Base-by-base conservation (phyloP, 805 yeast genomes). In the Pachysolen tannophilus region DNA sequence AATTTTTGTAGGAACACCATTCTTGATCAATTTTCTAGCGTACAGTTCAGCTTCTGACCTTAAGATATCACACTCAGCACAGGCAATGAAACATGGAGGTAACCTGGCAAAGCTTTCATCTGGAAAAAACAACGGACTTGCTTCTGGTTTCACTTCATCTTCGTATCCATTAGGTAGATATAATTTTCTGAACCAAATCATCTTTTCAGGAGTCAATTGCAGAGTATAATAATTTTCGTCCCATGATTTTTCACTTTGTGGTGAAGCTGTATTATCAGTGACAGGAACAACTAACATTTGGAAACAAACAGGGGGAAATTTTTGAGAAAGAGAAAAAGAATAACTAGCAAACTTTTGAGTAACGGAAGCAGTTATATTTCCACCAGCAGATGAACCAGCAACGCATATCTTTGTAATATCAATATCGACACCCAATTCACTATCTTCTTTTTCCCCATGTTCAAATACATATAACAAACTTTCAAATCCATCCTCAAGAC, bases 331-430 rank as follows among this genome's bases (percentile, higher is more conserved):
- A 18, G 58, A 61, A 34, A 45, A 58, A 35, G 58, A 54, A n/a
- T n/a, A n/a, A n/a, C n/a, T n/a, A n/a, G n/a, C n/a, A n/a, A n/a
- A n/a, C n/a, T n/a, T n/a, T 40, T 60, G 60, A n/a, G 57, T 43
- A 13, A 48, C 46, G 31, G 45, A 44, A 2, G 64, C 65, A 27
- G 66, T 49, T 34, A 62, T 43, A 35, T 59, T 55, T 5, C 65
- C 67, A 10, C 67, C 67, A 10, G 75, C 75, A 5, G 75, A 69
- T 8, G 67, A 61, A 2, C 75, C 75, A n/a, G 63, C 70, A 10
- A 62, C 50, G 9, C 60, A 58, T 3, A 69, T 48, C 33, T 56
- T 61, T 11, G 48, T 44, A 31, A 48, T 44, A 37, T 63, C 55
- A 17, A 56, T 49, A n/a, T n/a, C n/a, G n/a, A n/a, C n/a, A 1